Conservation (phyloP, 345 rosid genomes). For the Camelina laxa region DNA sequence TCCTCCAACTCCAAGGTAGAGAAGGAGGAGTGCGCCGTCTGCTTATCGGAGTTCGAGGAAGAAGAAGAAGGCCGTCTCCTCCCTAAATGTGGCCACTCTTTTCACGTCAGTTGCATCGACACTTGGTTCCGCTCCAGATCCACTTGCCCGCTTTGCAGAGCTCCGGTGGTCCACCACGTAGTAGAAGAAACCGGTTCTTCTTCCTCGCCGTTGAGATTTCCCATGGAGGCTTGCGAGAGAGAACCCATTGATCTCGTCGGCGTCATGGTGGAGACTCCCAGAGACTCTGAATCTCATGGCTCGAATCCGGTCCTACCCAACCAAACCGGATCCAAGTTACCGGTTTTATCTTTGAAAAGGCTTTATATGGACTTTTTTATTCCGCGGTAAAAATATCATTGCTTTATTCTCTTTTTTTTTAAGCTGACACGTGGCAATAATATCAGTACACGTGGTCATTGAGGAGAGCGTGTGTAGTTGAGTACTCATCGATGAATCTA, state of each 20-base stretch:
- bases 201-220: conserved; percentile 31
- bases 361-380: conserved; percentile 22
- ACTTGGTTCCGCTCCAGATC: conserved; percentile 81
- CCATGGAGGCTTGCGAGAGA: conserved; percentile 43
- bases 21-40: conserved; percentile 68
- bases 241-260: conserved; percentile 32
- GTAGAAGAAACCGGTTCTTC: conserved; percentile 39
- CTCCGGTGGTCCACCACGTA: conserved; percentile 61
- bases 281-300: conserved; percentile 27
- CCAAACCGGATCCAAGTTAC: conserved; percentile 32
- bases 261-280: conserved; percentile 44
- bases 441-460: conserved; percentile 17
- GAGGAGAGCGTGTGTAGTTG: too few relatives aligned
- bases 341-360: conserved; percentile 47
- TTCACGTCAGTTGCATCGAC: conserved; percentile 84
- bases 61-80: conserved; percentile 66
- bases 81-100: conserved; percentile 72
- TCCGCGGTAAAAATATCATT: too few relatives aligned
- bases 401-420: too few relatives aligned
- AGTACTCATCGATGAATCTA: neutral
- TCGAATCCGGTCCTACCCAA: conserved; percentile 22
- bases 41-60: conserved; percentile 78
- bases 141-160: conserved; percentile 84
- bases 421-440: neutral
- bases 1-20: conserved; percentile 29